Base-by-base conservation (phyloP, 306 rosid genomes). In the Cicer yamashitae region DNA sequence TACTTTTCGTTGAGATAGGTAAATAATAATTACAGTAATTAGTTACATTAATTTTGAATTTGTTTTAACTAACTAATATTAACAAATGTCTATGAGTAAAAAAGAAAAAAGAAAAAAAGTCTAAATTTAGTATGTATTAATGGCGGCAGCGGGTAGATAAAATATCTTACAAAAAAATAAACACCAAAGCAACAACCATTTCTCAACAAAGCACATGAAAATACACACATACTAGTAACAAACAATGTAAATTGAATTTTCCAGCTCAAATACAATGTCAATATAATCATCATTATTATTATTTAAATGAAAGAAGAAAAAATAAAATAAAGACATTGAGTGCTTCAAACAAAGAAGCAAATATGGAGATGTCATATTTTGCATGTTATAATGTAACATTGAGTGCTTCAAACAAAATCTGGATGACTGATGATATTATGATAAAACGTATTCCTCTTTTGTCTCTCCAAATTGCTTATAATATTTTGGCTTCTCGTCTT, bases 381-480 rank as follows among this genome's bases (percentile, higher is more conserved):
- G 51, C 61, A 67, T 83, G 87, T 61, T 83, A 79, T 17, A 52
- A 15, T 41, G 0, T 13, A 38, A 5, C 34, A 2, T 40, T 46
- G 30, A 38, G 44, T 12, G 0, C 0, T 15, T 1, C n/a, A 51
- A 83, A 75, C 60, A 13, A n/a, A 4, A 15, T 83, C 2, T 83
- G 87, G 87, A 58, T 20, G 59, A 1, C 37, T 15, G 13, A 64
- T 40, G 7, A 13, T 65, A 3, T 67, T 38, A 6, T 75, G 7
- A 5, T 2, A 9, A 2, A 13, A 0, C 58, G 69, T 1, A 54
- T 67, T 48, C 84, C 83, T 17, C 61, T 75, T 22, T 65, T 83
- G 79, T 15, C 15, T 60, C 6, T 67, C 17, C 84, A 83, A 68
- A 45, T 79, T 59, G 77, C 72, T 43, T 20, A 75, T 68, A 14